A percentile compares a stretch with the other conserved stretches of the same genome.
Conservation (phyloP, 306 rosid genomes). For the Quercus gilva region DNA sequence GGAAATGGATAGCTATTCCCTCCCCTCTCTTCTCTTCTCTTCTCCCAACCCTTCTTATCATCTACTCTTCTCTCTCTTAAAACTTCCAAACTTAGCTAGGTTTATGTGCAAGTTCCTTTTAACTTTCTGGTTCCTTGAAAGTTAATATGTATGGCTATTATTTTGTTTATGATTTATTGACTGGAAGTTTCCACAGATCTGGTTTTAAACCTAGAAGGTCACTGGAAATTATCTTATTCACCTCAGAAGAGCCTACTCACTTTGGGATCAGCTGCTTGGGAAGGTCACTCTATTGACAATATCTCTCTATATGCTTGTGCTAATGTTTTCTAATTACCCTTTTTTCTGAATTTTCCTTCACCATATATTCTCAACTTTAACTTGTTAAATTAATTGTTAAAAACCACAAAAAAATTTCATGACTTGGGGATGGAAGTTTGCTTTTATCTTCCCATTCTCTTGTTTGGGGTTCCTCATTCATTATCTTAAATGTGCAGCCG, state of each 20-base stretch:
- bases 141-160: not conserved
- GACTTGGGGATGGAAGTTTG: not conserved
- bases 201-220: slow-evolving; percentile 82
- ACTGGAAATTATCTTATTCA: slow-evolving; percentile 79
- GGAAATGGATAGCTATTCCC: too few relatives aligned
- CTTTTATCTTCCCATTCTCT: slow-evolving; percentile 4
- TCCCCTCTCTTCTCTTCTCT: too few relatives aligned
- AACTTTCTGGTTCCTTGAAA: not conserved
- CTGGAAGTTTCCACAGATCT: slow-evolving; percentile 50
- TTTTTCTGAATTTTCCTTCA: not conserved
- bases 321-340: not conserved
- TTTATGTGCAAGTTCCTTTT: not conserved
- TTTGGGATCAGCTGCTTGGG: slow-evolving; percentile 94
- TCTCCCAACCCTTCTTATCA: too few relatives aligned
- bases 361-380: not conserved
- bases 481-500: slow-evolving; percentile 58
- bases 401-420: not conserved
- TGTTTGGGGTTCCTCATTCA: slow-evolving; percentile 21
- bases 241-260: slow-evolving; percentile 98
- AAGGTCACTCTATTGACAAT: slow-evolving; percentile 47
- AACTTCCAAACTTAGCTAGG: too few relatives aligned
- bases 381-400: not conserved
- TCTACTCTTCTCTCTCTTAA: too few relatives aligned
- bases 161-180: slow-evolving; percentile 13
- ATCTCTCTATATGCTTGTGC: slow-evolving; percentile 5